phyloP scores from a whole-genome alignment of 495 filamentous ascomycete genomes.

The Achaetomiella virescens region DNA sequence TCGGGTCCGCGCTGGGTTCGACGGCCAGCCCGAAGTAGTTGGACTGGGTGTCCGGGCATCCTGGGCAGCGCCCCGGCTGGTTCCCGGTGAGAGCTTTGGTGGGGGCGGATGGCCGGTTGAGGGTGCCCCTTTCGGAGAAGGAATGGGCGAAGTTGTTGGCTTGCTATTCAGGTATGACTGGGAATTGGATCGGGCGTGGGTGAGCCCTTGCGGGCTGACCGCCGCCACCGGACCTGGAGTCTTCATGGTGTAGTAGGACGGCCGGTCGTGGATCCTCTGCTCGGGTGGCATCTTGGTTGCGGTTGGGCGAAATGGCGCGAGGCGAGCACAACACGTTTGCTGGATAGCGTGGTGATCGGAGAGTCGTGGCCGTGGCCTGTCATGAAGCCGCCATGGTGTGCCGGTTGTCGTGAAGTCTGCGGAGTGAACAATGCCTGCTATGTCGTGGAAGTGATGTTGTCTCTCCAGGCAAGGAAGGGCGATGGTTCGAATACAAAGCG shows the following conservation, averaged over 20 bases:
- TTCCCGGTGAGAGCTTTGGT: slow-evolving; percentile 35
- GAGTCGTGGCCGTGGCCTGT: background rate
- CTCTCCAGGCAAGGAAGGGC: too few species aligned
- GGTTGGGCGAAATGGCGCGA: background rate
- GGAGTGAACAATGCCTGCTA: too few species aligned
- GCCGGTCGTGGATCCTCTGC: slow-evolving; percentile 29
- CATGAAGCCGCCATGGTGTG: slow-evolving; percentile 5
- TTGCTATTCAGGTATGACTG: slow-evolving; percentile 34
- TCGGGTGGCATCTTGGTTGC: slow-evolving; percentile 17
- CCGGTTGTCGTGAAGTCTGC: background rate
- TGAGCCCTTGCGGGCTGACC: slow-evolving; percentile 29
- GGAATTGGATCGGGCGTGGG: slow-evolving; percentile 38
- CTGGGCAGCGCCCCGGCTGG: slow-evolving; percentile 17
- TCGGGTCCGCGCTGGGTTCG: slow-evolving; percentile 53
- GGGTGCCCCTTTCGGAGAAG: slow-evolving; percentile 37
- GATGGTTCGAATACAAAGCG: too few species aligned
- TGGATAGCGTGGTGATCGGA: background rate
- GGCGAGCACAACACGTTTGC: background rate
- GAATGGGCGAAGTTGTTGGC: slow-evolving; percentile 35
- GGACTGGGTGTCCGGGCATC: slow-evolving; percentile 54
- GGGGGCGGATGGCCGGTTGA: slow-evolving; percentile 41
- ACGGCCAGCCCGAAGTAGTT: slow-evolving; percentile 72
- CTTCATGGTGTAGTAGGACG: slow-evolving; percentile 43
- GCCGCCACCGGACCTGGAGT: slow-evolving; percentile 39
- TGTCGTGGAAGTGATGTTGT: background rate